Evolutionary conservation across 2,329 filamentous ascomycete genomes (phyloP), one percentile per base, ranked within the genome.

Genomic region (Alternaria novae-zelandiae): DNA sequence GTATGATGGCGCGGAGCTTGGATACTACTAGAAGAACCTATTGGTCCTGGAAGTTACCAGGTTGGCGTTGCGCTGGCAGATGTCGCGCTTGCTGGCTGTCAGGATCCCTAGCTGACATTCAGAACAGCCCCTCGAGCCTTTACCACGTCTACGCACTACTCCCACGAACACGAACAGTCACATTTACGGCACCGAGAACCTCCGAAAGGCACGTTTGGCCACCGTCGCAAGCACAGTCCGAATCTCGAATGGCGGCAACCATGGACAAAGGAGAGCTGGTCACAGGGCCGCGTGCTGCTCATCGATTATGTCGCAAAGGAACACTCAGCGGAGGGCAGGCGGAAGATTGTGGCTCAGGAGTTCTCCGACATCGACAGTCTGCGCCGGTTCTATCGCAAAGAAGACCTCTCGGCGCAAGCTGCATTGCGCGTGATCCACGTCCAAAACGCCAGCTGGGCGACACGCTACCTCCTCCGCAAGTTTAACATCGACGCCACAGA

Each of bases 361-460:
- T 83, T 86, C 50, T 75, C 78, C 64, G 76, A 82, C 45, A 69
- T 86, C 17, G 73, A 82, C 50, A 79, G 75, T 15, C 71, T 86
- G 54, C 75, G 80, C n/a, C 78, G 74, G 25, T 82, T 84, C 64
- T 86, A 85, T 65, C 72, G 64, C 15, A 78, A 80, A 54, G 71
- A 74, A 23, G 70, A 78, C 13, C 69, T 79, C 50, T 74, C 76
- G 4, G 67, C 74, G 17, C 74, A 79, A 59, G 76, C 80, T 32
- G 77, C 78, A 12, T 70, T 81, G 26, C 67, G 80, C 7, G 76
- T 82, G n/a, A 79, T 80, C 3, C 85, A 87, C 64, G 83, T 86
- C 5, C 85, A 87, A 70, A 86, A 87, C 64, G 85, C 84, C 7
- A 74, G 75, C 8, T 86, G 85, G 84, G 85, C 85, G 0, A 82